Percentiles rank a stretch among this genome's conserved stretches.
These are phyloP conservation scores for Hawksworthiomyces lignivorus DNA, from an alignment of 2,329 filamentous ascomycete genomes.

Conservation along the genomic window DNA sequence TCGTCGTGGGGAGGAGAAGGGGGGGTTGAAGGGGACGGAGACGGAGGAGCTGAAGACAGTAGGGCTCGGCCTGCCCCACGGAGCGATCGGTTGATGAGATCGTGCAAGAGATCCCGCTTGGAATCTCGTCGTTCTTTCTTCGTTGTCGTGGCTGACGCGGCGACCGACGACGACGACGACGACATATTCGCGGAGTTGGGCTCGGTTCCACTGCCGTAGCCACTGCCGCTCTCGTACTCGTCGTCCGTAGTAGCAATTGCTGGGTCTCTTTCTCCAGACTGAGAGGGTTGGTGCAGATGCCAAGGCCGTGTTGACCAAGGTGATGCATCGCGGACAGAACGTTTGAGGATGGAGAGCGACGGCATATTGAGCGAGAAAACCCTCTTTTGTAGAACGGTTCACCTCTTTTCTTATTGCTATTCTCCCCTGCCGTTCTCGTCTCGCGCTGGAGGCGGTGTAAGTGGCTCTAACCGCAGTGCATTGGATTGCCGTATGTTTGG, in stretches of 20 bases:
- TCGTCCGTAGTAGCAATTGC: too few species aligned
- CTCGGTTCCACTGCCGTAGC: too few species aligned
- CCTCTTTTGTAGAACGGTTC: too few species aligned
- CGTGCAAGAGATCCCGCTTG: constrained; percentile 23
- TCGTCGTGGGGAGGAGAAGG: too few species aligned
- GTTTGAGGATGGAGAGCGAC: constrained; percentile 24
- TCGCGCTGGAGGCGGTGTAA: constrained; percentile 1
- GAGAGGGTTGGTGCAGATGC: background rate
- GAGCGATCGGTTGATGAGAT: constrained; percentile 19
- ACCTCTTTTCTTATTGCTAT: too few species aligned
- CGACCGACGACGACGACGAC: background rate
- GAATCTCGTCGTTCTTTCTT: constrained; percentile 12
- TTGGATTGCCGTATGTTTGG: too few species aligned
- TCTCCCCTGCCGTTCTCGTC: background rate
- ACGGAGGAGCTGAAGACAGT: constrained; percentile 12
- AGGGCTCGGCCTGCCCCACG: constrained; percentile 12
- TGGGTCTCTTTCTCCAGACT: too few species aligned
- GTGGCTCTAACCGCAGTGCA: too few species aligned
- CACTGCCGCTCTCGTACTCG: too few species aligned
- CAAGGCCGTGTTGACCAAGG: constrained; percentile 10
- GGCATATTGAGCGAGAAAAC: constrained; percentile 20
- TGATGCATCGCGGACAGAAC: constrained; percentile 17
- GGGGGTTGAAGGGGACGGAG: background rate
- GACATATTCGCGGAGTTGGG: background rate
- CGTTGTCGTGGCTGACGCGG: background rate